Evolutionary conservation across 2,329 filamentous ascomycete genomes (phyloP).

Genomic region (Fusarium staphyleae): DNA sequence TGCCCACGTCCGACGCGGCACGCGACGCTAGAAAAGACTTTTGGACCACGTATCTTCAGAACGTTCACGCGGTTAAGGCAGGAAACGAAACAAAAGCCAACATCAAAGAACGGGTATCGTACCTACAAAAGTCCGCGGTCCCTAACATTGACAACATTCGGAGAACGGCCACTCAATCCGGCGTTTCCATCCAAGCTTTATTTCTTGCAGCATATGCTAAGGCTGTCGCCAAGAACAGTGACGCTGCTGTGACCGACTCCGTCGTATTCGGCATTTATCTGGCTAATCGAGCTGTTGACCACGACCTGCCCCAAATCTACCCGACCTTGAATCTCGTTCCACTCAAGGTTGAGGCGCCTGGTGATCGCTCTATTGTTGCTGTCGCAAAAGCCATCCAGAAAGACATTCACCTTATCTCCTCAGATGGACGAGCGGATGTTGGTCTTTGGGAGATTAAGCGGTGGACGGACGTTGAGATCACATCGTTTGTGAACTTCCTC

Average conservation of each 20-base stretch:
- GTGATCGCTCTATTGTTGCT: constrained; percentile 48
- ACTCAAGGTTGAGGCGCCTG: constrained; percentile 59
- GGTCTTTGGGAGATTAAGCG: constrained; percentile 73
- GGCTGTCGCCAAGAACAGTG: constrained; percentile 42
- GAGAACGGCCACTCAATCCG: constrained; percentile 53
- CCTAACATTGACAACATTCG: constrained; percentile 44
- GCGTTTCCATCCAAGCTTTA: constrained; percentile 74
- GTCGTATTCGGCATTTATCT: constrained; percentile 81
- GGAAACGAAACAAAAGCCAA: not conserved
- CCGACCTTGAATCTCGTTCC: constrained; percentile 85
- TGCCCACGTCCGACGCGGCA: constrained; percentile 8
- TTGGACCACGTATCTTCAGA: constrained; percentile 53
- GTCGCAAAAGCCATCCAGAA: constrained; percentile 69
- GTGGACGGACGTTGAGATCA: constrained; percentile 77
- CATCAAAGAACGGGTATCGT: constrained; percentile 27
- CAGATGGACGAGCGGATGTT: constrained; percentile 59
- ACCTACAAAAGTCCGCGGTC: constrained; percentile 59
- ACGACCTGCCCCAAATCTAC: constrained; percentile 57
- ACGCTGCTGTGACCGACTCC: constrained; percentile 38
- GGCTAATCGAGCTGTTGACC: constrained; percentile 71
- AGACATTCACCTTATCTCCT: constrained; percentile 69
- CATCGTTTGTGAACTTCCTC: constrained; percentile 84
- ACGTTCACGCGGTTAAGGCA: not conserved
- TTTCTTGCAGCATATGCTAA: constrained; percentile 77
- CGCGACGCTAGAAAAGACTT: constrained; percentile 43